A percentile compares a stretch with the other conserved stretches of the same genome.
Conservation (phyloP, 208 protist species). For the Acanthamoeba healyi region DNA sequence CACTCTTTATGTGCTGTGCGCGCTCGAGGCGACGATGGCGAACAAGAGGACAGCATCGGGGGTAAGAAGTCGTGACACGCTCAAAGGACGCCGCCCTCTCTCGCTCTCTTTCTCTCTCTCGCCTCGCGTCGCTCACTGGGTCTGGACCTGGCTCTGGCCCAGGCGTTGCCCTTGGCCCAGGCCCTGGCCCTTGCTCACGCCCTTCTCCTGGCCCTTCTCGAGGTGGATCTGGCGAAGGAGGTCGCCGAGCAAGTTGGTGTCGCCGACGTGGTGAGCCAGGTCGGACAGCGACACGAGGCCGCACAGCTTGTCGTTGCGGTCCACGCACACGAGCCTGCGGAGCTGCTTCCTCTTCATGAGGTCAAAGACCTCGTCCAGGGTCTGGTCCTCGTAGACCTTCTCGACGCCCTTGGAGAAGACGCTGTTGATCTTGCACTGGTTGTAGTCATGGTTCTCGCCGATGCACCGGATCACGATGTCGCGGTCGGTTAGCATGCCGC, state of each 20-base stretch:
- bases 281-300: neutral
- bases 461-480: constrained; percentile 21
- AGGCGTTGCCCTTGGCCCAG: no score
- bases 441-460: neutral
- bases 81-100: no score
- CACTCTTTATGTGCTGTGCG: no score
- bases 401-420: neutral
- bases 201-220: neutral
- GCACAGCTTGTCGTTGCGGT: constrained; percentile 57
- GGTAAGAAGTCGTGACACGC: no score
- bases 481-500: neutral
- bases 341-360: constrained; percentile 37
- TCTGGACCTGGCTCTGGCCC: no score
- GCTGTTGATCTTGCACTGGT: neutral
- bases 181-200: neutral
- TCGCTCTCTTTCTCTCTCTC: no score
- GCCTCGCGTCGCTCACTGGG: no score
- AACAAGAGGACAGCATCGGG: no score
- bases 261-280: neutral
- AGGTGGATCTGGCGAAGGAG: constrained; percentile 41
- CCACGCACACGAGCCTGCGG: neutral
- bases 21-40: no score
- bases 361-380: neutral
- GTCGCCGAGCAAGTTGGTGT: constrained; percentile 23
- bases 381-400: constrained; percentile 45